These are phyloP conservation scores for Aureobasidium leucospermi DNA, from an alignment of 2,329 filamentous ascomycete species.

Conservation along the genomic window DNA sequence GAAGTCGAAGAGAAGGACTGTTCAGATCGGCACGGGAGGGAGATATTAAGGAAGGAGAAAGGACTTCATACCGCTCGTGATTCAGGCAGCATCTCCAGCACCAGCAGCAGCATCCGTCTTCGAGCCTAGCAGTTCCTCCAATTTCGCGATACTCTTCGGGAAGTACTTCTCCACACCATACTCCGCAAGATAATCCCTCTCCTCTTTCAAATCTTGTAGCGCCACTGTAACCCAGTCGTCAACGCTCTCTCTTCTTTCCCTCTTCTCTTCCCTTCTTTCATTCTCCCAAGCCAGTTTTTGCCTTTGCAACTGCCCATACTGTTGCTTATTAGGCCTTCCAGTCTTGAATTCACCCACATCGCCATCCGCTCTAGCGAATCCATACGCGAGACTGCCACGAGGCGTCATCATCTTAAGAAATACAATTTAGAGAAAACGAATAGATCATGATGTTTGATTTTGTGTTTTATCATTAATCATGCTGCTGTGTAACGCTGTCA, in stretches of 20 bases:
- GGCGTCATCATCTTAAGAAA: not conserved
- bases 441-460: no score
- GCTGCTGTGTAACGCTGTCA: no score
- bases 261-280: not conserved
- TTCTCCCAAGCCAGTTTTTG: not conserved
- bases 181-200: not conserved
- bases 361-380: not conserved
- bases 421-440: no score
- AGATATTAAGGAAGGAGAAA: no score
- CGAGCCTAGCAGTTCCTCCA: not conserved
- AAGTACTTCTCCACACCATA: not conserved
- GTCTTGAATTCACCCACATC: not conserved
- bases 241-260: not conserved
- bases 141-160: not conserved
- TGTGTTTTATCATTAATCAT: no score
- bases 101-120: not conserved
- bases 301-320: not conserved
- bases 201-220: not conserved
- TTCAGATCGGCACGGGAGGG: no score
- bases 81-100: not conserved
- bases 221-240: not conserved
- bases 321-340: not conserved
- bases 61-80: no score
- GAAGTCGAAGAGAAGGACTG: no score
- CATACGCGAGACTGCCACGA: not conserved